phyloP scores from a whole-genome alignment of 306 rosid genomes.

The Dalbergia cultrata region DNA sequence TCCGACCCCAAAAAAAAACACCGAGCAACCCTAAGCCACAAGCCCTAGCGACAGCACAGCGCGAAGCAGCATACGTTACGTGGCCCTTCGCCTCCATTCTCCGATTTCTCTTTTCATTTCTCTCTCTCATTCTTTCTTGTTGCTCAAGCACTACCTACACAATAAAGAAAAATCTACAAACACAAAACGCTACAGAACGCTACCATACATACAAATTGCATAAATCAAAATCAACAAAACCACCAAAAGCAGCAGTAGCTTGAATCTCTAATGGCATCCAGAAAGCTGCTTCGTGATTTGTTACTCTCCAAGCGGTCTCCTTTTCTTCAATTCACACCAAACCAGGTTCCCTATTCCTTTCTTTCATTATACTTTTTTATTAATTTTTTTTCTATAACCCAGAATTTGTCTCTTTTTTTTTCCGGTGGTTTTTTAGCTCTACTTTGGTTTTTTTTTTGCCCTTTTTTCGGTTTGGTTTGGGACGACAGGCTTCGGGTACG shows the following conservation, averaged over 20 bases:
- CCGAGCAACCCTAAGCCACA: no score
- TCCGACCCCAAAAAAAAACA: no score
- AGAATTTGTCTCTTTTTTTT: background rate
- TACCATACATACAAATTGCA: no score
- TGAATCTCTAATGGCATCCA: constrained; percentile 53
- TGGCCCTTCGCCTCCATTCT: no score
- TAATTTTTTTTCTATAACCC: background rate
- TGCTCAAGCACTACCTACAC: background rate
- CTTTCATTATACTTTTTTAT: background rate
- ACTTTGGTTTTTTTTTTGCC: background rate
- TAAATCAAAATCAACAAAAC: background rate
- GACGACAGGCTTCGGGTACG: constrained; percentile 52
- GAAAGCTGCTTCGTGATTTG: constrained; percentile 80
- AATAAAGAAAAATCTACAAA: no score
- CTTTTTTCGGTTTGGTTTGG: background rate
- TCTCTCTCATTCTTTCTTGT: background rate
- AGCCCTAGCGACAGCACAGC: no score
- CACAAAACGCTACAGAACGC: no score
- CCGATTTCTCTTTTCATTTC: background rate
- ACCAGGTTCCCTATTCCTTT: constrained; percentile 51
- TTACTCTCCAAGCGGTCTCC: constrained; percentile 61
- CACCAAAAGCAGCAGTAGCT: background rate
- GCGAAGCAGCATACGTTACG: no score
- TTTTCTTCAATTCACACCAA: constrained; percentile 55
- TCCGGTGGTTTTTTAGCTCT: background rate